These are phyloP conservation scores for Yamadazyma dushanensis DNA, from an alignment of 1,139 yeast genomes.

Conservation along the genomic window DNA sequence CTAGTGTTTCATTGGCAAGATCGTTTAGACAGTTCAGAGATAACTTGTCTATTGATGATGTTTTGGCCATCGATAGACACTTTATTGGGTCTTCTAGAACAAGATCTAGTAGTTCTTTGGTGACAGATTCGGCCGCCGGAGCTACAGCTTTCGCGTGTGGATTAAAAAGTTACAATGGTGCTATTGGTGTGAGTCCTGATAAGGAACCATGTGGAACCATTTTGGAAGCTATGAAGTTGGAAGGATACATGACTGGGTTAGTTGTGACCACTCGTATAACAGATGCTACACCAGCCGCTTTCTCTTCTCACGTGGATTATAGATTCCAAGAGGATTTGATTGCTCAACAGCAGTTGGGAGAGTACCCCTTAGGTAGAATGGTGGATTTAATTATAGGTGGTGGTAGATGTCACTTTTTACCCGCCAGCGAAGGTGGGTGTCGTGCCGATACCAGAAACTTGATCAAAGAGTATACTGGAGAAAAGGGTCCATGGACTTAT, in stretches of 20 bases:
- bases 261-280: conserved; percentile 82
- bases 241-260: conserved; percentile 77
- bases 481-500: conserved; percentile 61
- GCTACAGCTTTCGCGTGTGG: conserved; percentile 89
- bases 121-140: conserved; percentile 93
- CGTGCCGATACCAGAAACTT: conserved; percentile 67
- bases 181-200: conserved; percentile 71
- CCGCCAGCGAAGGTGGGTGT: conserved; percentile 52
- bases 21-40: conserved; percentile 64
- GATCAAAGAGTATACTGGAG: conserved; percentile 53
- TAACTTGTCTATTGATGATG: conserved; percentile 49
- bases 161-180: conserved; percentile 77
- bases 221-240: conserved; percentile 76
- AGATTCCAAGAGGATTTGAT: conserved; percentile 79
- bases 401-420: conserved; percentile 76
- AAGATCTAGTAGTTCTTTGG: conserved; percentile 64
- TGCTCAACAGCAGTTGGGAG: conserved; percentile 83
- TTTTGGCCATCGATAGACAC: conserved; percentile 61
- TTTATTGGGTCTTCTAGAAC: conserved; percentile 80
- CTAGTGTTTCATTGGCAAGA: conserved; percentile 73
- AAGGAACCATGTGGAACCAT: conserved; percentile 76
- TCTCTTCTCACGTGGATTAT: conserved; percentile 71
- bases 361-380: conserved; percentile 69
- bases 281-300: conserved; percentile 86
- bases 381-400: conserved; percentile 89